Base-by-base conservation (phyloP, 257 asterid genomes). In the Scutellaria galericulata region DNA sequence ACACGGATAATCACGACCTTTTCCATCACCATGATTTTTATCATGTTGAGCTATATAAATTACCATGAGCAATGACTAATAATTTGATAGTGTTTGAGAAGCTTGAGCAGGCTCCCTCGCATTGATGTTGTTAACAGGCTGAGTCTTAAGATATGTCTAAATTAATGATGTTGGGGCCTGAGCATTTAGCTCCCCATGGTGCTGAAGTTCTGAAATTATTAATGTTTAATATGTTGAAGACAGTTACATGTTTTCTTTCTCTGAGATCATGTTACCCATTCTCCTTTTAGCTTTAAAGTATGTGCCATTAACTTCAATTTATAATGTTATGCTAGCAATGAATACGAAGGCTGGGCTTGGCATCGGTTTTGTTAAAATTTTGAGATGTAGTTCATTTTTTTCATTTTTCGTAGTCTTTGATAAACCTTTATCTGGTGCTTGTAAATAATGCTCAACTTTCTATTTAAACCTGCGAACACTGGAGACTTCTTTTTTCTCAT, bases 41-140 rank as follows among this genome's bases (percentile, higher is more conserved):
- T 31, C 4, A 31, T 31, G 37, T 31, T 31, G 37, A 31, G 37
- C 37, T 31, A 31, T 31, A 31, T 64, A 41, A 63, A 56, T 27
- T 37, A 35, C 37, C 58, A 3, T 58, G 46, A 73, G 50, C 27
- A 45, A 47, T 59, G 27, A 20, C 35, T 55, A 18, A 9, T 50
- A 24, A 68, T 58, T 39, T 37, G 51, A 62, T 41, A 61, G 59
- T 41, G 45, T 40, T 47, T 31, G n/a, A 68, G 41, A 70, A 54
- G 46, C 68, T 70, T 50, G 35, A 46, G 22, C 60, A 12, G 37
- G 37, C 37, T 31, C 37, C 37, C 37, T 31, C 5, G 37, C 37
- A 31, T 31, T 31, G 37, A 31, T 4, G 37, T 31, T 31, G 37
- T 31, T 31, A 31, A 31, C 3, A 27, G 35, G 35, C 37, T 4